phyloP scores from a whole-genome alignment of 2,329 filamentous ascomycete genomes.

The Chalaropsis ovoidea region DNA sequence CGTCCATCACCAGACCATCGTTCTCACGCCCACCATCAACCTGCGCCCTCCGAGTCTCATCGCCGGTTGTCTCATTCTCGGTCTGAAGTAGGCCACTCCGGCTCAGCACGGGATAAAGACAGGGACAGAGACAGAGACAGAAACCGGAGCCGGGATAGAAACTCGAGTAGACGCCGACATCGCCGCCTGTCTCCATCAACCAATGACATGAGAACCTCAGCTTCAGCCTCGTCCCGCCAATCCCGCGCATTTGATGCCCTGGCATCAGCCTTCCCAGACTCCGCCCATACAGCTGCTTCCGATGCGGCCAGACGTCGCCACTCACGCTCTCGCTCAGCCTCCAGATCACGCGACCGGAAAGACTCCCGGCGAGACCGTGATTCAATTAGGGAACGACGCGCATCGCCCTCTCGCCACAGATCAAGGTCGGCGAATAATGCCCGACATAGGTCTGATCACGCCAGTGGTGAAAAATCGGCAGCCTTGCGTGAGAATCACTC shows the following conservation, averaged over 20 bases:
- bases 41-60: background rate
- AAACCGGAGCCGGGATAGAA: slow-evolving; percentile 11
- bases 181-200: slow-evolving; percentile 12
- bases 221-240: slow-evolving; percentile 17
- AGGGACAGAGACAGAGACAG: slow-evolving; percentile 16
- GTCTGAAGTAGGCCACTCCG: slow-evolving; percentile 3
- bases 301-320: background rate
- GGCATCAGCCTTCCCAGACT: slow-evolving; percentile 6
- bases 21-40: background rate
- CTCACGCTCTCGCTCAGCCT: slow-evolving; percentile 11
- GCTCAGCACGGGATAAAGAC: slow-evolving; percentile 2
- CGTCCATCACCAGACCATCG: slow-evolving; percentile 1
- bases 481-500: slow-evolving; percentile 18
- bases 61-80: background rate
- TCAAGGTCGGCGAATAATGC: slow-evolving; percentile 14
- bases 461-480: slow-evolving; percentile 12
- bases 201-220: background rate
- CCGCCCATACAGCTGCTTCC: background rate
- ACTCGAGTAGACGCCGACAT: slow-evolving; percentile 16
- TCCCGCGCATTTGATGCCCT: slow-evolving; percentile 9
- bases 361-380: slow-evolving; percentile 14
- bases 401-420: slow-evolving; percentile 15
- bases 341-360: slow-evolving; percentile 14
- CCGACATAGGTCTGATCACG: slow-evolving; percentile 9
- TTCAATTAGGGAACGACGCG: background rate